Conservation (phyloP, 2,329 filamentous ascomycete species). For the Colletotrichum sp. region DNA sequence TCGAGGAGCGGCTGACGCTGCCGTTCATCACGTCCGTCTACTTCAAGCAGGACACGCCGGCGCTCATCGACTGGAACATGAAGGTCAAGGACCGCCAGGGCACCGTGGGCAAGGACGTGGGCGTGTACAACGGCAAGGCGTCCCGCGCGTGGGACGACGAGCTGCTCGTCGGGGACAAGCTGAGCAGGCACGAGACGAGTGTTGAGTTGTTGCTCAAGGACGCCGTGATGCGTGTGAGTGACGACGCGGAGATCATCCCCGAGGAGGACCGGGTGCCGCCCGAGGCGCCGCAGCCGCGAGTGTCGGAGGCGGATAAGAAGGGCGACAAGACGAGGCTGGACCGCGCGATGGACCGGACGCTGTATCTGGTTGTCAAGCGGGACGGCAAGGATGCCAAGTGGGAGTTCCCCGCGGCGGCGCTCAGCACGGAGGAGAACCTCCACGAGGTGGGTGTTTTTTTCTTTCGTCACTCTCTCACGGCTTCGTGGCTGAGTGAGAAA, state of each 20-base stretch:
- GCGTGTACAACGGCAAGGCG: conserved; percentile 76
- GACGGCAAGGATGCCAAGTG: conserved; percentile 72
- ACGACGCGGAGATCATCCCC: conserved; percentile 64
- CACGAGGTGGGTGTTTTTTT: conserved; percentile 70
- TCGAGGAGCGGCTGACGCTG: conserved; percentile 89
- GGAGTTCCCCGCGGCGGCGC: conserved; percentile 78
- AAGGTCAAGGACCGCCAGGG: conserved; percentile 77
- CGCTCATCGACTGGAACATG: conserved; percentile 87
- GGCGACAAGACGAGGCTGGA: conserved; percentile 81
- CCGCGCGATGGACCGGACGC: conserved; percentile 76
- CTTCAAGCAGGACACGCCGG: conserved; percentile 88
- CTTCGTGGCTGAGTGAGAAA: neutral
- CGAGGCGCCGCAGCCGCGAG: conserved; percentile 71
- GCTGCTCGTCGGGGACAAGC: conserved; percentile 73
- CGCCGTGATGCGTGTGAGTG: conserved; percentile 68
- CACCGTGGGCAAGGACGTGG: conserved; percentile 83
- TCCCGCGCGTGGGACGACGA: conserved; percentile 90
- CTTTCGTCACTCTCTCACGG: neutral
- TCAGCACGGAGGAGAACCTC: conserved; percentile 76
- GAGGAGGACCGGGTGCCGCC: conserved; percentile 68
- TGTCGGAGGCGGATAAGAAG: conserved; percentile 78
- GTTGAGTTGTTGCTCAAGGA: conserved; percentile 76
- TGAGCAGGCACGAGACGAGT: conserved; percentile 68
- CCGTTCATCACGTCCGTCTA: conserved; percentile 93
- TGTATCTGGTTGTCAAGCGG: conserved; percentile 86